Evolutionary conservation across 164 flowering plant species (phyloP).

Genomic region (Chimonanthus salicifolius): DNA sequence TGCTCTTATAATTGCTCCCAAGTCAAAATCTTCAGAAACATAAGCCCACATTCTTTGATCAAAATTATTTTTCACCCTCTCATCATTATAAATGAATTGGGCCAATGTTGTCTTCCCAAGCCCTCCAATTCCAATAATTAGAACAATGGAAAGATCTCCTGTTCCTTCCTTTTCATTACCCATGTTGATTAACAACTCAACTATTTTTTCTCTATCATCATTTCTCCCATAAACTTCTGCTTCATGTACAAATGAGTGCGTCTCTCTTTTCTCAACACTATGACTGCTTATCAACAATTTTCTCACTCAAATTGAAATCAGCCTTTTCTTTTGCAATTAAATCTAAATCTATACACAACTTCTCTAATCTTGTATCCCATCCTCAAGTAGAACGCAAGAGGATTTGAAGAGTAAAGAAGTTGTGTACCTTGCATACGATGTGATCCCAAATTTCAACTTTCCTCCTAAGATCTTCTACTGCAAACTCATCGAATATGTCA

Average conservation of each 20-base stretch:
- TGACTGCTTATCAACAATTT: neutral
- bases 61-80: no score
- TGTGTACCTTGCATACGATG: neutral
- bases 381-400: neutral
- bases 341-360: neutral
- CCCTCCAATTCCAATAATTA: neutral
- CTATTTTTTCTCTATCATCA: neutral
- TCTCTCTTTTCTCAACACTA: neutral
- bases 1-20: no score
- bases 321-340: neutral
- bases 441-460: neutral
- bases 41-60: no score
- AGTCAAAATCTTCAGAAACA: no score
- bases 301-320: neutral
- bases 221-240: constrained; percentile 6
- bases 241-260: neutral
- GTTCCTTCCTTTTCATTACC: neutral
- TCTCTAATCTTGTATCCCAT: constrained; percentile 1
- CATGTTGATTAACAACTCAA: neutral
- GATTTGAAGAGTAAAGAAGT: neutral
- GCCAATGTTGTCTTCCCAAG: neutral
- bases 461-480: neutral
- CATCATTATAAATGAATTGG: no score
- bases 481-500: constrained; percentile 6
- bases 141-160: neutral